Evolutionary conservation across 768 basidiomycete genomes (phyloP).

Genomic region (Cystobasidiopsis lactophilus): DNA sequence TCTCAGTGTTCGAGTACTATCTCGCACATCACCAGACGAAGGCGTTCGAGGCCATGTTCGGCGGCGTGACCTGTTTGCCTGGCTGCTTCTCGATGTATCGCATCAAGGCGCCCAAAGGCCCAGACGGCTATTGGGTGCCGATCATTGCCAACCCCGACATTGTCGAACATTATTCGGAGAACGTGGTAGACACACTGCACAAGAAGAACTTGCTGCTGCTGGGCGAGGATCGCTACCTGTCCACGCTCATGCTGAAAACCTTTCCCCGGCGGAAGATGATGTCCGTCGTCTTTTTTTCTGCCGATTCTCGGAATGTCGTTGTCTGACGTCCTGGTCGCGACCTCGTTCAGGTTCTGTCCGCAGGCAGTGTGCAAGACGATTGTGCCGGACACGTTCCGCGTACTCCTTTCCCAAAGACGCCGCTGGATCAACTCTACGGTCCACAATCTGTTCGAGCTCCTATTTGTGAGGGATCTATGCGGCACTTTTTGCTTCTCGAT

Average conservation of each 20-base stretch:
- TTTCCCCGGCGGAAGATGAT: constrained; percentile 99
- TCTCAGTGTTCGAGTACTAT: constrained; percentile 91
- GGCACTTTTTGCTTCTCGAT: constrained; percentile 99
- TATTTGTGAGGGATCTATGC: constrained; percentile 90
- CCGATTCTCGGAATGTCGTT: too few relatives aligned
- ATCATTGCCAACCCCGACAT: constrained; percentile 96
- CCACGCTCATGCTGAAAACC: constrained; percentile 90
- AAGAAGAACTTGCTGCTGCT: constrained; percentile 95
- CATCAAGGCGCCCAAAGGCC: constrained; percentile 96
- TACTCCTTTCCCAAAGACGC: constrained; percentile 83
- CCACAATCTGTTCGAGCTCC: constrained; percentile 84
- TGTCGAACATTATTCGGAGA: constrained; percentile 96
- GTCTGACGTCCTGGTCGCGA: too few relatives aligned
- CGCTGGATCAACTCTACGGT: constrained; percentile 99
- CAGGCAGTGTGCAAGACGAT: constrained; percentile 98
- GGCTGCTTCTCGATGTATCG: constrained; percentile 99
- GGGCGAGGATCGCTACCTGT: constrained; percentile 97
- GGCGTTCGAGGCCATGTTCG: constrained; percentile 98
- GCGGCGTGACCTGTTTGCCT: constrained; percentile 95
- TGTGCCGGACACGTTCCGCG: constrained; percentile 85
- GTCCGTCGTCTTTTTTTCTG: background rate
- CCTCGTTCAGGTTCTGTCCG: constrained; percentile 45
- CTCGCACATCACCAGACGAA: constrained; percentile 98
- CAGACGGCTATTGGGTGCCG: constrained; percentile 90
- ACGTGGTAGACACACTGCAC: constrained; percentile 95